These are phyloP conservation scores for Cryphonectria japonica DNA, from an alignment of 2,329 filamentous ascomycete species.

Conservation along the genomic window DNA sequence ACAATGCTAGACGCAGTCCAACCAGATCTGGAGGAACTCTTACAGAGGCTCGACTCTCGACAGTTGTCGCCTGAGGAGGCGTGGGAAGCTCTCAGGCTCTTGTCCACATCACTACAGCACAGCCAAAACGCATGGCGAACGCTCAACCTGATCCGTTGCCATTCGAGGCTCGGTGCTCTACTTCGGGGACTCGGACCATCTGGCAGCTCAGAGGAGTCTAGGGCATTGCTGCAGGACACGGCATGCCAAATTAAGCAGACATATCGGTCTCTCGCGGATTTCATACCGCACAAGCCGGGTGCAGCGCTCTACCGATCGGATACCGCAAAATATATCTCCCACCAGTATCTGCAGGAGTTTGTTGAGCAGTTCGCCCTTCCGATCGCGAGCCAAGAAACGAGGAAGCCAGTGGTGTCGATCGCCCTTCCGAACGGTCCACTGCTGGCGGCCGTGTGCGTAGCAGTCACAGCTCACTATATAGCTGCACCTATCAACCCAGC, in stretches of 20 bases:
- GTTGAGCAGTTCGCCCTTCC: slow-evolving; percentile 21
- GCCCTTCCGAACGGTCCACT: slow-evolving; percentile 31
- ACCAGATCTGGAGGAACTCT: neutral
- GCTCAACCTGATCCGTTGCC: slow-evolving; percentile 23
- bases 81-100: slow-evolving; percentile 14
- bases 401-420: slow-evolving; percentile 29
- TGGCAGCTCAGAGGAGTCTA: neutral
- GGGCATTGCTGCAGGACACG: slow-evolving; percentile 13
- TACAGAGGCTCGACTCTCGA: neutral
- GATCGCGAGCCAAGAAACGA: neutral
- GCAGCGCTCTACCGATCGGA: slow-evolving; percentile 19
- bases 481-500: slow-evolving; percentile 31
- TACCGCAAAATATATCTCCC: slow-evolving; percentile 19
- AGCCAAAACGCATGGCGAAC: slow-evolving; percentile 10
- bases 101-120: slow-evolving; percentile 20
- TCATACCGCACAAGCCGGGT: slow-evolving; percentile 17
- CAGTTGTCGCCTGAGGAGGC: slow-evolving; percentile 17
- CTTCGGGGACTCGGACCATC: slow-evolving; percentile 14
- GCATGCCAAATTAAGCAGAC: slow-evolving; percentile 23
- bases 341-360: slow-evolving; percentile 20
- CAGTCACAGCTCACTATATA: slow-evolving; percentile 30
- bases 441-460: slow-evolving; percentile 31
- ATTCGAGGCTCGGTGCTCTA: slow-evolving; percentile 20
- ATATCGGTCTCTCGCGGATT: slow-evolving; percentile 25
- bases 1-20: slow-evolving; percentile 1